Base-by-base conservation (phyloP, 164 flowering plant species). In the Annona squamosa region DNA sequence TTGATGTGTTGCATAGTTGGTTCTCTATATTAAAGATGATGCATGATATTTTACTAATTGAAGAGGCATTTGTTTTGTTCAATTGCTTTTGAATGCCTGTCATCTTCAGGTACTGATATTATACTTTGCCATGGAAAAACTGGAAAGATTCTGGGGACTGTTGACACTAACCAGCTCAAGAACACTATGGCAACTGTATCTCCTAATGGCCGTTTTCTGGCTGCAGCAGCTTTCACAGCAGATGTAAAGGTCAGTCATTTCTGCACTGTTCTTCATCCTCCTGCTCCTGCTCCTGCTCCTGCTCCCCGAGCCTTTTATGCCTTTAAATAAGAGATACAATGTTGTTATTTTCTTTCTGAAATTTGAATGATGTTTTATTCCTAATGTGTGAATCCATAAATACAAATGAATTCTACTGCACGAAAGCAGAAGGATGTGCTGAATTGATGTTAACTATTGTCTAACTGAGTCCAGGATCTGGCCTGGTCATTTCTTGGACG, bases 211-310 rank as follows among this genome's bases (percentile, higher is more conserved):
- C 94, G 98, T 66, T 96, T 96, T 82, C 81, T 96, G 85, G 99
- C 99, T 71, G 99, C 99, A 17, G 99, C 99, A 74, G 99, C 99
- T 76, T 96, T 96, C 79, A 96, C 99, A 68, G 99, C 98, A 69
- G 99, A 96, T 86, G 99, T 96, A 76, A 96, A 96, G 93, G 99
- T 93, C 69, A 47, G 37, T 70, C 65, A 48, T 71, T 56, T 69
- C 42, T 47, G 5, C 46, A 65, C 0, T 45, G 57, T 73, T 63
- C 41, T 3, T 66, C 59, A 26, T 26, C 37, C 37, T 26, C 37
- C 37, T 26, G 0, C 37, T 26, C 37, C 37, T 26, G 37, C 37
- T 26, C 37, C 37, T 26, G 0, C 37, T 26, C 37, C 37, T 26
- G 37, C 37, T 26, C 37, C 37, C 37, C 37, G 0, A 26, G 37